These are phyloP conservation scores for Leccinum subgranulosum DNA, from an alignment of 768 basidiomycete species.

Conservation along the genomic window DNA sequence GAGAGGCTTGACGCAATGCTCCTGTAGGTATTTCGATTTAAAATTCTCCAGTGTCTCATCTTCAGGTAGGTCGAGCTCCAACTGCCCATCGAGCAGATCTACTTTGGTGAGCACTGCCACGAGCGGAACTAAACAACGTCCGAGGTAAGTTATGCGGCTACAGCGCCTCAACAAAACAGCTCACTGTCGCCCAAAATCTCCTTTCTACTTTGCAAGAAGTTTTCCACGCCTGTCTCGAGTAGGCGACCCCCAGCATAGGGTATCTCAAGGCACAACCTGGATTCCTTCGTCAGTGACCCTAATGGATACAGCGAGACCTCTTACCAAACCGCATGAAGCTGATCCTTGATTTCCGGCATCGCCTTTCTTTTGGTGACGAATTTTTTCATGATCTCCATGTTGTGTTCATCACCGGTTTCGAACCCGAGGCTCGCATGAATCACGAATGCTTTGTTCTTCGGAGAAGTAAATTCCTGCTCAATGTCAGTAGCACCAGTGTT, in stretches of 20 bases:
- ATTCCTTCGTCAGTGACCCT: background rate
- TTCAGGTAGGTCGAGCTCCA: background rate
- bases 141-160: background rate
- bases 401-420: slow-evolving; percentile 10
- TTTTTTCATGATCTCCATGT: slow-evolving; percentile 1
- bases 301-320: background rate
- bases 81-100: slow-evolving; percentile 4
- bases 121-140: background rate
- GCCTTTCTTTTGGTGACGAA: background rate
- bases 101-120: slow-evolving; percentile 16
- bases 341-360: slow-evolving; percentile 1
- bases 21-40: background rate
- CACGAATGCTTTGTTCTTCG: slow-evolving; percentile 12
- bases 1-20: slow-evolving; percentile 4
- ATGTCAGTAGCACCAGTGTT: background rate
- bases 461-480: slow-evolving; percentile 7
- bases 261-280: slow-evolving; percentile 17
- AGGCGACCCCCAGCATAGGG: slow-evolving; percentile 13
- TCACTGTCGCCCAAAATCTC: slow-evolving; percentile 10
- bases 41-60: background rate
- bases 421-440: slow-evolving; percentile 19
- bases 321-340: slow-evolving; percentile 17
- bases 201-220: slow-evolving; percentile 3
- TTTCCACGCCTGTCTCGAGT: slow-evolving; percentile 15
- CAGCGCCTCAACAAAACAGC: background rate